A percentile compares a stretch with the other conserved stretches of the same genome.
These are phyloP conservation scores for Fusarium sp. DNA, from an alignment of 2,329 filamentous ascomycete species.

Conservation along the genomic window DNA sequence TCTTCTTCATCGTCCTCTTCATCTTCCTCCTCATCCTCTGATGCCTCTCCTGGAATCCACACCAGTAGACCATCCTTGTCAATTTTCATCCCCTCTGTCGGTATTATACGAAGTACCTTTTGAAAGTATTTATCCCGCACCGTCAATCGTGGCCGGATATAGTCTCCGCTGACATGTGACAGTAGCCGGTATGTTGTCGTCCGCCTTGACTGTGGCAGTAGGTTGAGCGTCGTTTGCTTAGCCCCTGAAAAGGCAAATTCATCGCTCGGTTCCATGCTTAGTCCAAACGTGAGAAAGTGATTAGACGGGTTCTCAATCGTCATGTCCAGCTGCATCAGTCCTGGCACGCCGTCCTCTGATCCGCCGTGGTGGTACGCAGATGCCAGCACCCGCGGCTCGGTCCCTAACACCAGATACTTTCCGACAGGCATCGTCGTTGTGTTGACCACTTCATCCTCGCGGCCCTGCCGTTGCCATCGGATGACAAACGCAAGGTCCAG, in stretches of 20 bases:
- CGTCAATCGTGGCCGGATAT: constrained; percentile 75
- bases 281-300: constrained; percentile 92
- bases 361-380: constrained; percentile 56
- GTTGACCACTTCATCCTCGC: constrained; percentile 54
- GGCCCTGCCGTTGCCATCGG: constrained; percentile 71
- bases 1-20: constrained; percentile 38
- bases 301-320: constrained; percentile 92
- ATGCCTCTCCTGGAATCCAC: constrained; percentile 60
- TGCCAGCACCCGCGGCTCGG: constrained; percentile 84
- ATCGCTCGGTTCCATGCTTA: constrained; percentile 91
- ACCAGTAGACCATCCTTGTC: constrained; percentile 70
- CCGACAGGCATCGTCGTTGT: constrained; percentile 77
- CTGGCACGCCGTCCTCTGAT: constrained; percentile 42
- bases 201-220: constrained; percentile 81
- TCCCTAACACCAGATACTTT: constrained; percentile 78
- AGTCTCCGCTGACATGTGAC: constrained; percentile 69
- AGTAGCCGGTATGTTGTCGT: constrained; percentile 77
- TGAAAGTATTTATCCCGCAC: constrained; percentile 93
- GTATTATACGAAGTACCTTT: constrained; percentile 81
- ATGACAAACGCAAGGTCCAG: constrained; percentile 79
- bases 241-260: constrained; percentile 92
- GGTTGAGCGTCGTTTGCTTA: constrained; percentile 79
- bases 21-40: constrained; percentile 20
- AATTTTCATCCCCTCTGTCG: constrained; percentile 74
- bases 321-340: constrained; percentile 58